phyloP scores from a whole-genome alignment of 129 eudicot genomes.

The Helianthus annuus region DNA sequence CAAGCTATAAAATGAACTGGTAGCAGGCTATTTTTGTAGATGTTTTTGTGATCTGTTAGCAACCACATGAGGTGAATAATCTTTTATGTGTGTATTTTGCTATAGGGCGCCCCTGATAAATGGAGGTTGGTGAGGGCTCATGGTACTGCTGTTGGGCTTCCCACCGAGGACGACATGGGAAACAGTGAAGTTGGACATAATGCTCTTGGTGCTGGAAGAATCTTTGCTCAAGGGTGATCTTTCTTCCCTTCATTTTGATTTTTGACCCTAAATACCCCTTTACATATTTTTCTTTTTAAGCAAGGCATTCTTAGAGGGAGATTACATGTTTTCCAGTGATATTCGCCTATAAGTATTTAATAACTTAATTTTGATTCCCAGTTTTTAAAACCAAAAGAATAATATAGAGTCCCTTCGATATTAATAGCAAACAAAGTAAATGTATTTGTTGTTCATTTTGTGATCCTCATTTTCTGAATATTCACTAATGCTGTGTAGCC shows the following conservation, averaged over 20 bases:
- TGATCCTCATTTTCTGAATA: not conserved
- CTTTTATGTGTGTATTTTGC: conserved; percentile 7
- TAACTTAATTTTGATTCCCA: not conserved
- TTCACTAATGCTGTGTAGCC: conserved; percentile 4
- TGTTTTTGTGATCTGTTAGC: conserved; percentile 6
- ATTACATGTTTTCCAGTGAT: conserved; percentile 10
- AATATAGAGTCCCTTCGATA: not conserved
- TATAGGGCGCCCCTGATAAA: conserved; percentile 77
- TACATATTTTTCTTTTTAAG: not conserved
- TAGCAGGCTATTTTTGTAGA: conserved; percentile 10
- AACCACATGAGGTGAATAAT: conserved; percentile 13
- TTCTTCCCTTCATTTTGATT: not conserved
- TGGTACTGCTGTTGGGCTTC: conserved; percentile 89
- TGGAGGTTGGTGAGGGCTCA: conserved; percentile 94
- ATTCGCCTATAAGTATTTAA: not conserved
- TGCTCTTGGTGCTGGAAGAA: conserved; percentile 95
- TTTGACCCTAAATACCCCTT: not conserved
- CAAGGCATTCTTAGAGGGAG: not conserved
- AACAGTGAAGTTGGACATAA: conserved; percentile 97
- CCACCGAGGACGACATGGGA: conserved; percentile 94
- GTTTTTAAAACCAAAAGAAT: not conserved
- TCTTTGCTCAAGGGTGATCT: conserved; percentile 83
- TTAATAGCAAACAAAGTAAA: not conserved
- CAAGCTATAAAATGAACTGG: conserved; percentile 7
- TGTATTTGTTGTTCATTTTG: not conserved